Conservation (phyloP, 805 yeast genomes). For the Grigorovia yakushimaensis region DNA sequence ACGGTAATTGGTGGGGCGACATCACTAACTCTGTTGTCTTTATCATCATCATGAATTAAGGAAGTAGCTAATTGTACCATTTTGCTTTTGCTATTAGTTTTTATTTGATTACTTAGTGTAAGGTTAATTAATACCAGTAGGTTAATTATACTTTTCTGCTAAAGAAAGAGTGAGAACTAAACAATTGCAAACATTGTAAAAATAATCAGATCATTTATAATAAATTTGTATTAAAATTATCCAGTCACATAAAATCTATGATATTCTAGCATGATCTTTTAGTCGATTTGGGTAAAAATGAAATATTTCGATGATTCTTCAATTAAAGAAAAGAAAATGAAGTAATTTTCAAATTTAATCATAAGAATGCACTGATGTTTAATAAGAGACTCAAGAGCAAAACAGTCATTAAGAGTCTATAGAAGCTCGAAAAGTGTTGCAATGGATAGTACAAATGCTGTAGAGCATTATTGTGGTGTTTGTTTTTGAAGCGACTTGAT, state of each 20-base stretch:
- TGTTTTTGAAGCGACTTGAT: too few species aligned
- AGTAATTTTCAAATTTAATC: background rate
- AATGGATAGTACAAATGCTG: background rate
- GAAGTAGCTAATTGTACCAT: conserved; percentile 36
- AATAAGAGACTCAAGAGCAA: background rate
- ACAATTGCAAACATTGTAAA: too few species aligned
- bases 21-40: conserved; percentile 43
- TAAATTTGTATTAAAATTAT: too few species aligned
- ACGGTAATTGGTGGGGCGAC: conserved; percentile 73
- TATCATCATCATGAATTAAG: conserved; percentile 63
- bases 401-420: background rate
- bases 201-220: too few species aligned
- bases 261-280: background rate
- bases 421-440: background rate
- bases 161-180: too few species aligned
- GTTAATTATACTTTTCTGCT: too few species aligned
- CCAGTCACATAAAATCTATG: too few species aligned
- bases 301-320: background rate
- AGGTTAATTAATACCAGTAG: too few species aligned
- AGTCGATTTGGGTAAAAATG: background rate
- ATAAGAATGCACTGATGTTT: background rate
- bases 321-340: background rate
- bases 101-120: too few species aligned
- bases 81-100: background rate
- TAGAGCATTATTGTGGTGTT: background rate